Conservation (phyloP, 352 stramenopile genomes). For the Pythium grandisporangium region DNA sequence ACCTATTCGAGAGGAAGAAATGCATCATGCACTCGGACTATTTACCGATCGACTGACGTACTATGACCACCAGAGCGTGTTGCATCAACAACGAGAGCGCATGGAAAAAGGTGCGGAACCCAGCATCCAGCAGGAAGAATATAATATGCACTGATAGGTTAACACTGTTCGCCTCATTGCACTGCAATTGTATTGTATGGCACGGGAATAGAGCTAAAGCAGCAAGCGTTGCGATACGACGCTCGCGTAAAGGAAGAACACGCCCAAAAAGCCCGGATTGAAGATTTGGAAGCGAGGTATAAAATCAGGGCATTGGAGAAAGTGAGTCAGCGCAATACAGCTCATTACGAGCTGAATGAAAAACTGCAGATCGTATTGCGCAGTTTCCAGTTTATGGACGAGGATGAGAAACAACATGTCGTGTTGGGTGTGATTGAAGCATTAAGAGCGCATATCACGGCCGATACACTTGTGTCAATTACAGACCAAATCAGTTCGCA, state of each 20-base stretch:
- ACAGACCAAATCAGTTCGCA: constrained; percentile 36
- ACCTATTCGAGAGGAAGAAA: constrained; percentile 20
- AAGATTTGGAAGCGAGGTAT: constrained; percentile 37
- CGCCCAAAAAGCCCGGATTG: constrained; percentile 21
- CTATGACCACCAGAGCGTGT: constrained; percentile 42
- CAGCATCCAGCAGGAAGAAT: background rate
- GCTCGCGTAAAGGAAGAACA: constrained; percentile 25
- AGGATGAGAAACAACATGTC: constrained; percentile 43
- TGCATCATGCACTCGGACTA: constrained; percentile 46
- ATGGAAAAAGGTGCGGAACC: constrained; percentile 32
- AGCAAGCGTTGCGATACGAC: constrained; percentile 20
- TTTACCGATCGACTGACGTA: constrained; percentile 51
- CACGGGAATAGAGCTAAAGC: constrained; percentile 37
- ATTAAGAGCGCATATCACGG: constrained; percentile 36
- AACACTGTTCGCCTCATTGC: too few relatives aligned
- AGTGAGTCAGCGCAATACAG: constrained; percentile 34
- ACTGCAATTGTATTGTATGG: too few relatives aligned
- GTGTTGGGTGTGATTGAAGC: constrained; percentile 35
- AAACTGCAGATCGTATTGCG: constrained; percentile 40
- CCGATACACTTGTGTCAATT: constrained; percentile 31
- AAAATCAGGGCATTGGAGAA: constrained; percentile 40
- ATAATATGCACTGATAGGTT: background rate
- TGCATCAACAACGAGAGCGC: constrained; percentile 32
- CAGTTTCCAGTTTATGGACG: constrained; percentile 50
- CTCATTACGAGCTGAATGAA: constrained; percentile 31